Base-by-base conservation (phyloP, 805 yeast genomes). In the Spathaspora passalidarum region DNA sequence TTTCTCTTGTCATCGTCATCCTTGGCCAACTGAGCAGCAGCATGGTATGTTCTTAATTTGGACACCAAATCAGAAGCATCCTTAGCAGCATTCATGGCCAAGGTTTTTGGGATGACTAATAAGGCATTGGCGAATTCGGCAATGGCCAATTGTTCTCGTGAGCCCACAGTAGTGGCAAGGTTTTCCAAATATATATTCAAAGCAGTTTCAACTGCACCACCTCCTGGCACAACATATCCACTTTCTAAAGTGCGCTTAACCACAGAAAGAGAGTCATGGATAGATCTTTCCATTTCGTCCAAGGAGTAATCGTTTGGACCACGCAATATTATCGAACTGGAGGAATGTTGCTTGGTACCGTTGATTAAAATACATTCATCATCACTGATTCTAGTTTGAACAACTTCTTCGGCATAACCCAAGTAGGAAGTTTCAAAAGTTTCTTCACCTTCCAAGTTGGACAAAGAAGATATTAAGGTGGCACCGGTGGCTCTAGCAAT, bases 401-500 rank as follows among this genome's bases (percentile, higher is more conserved):
- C 81, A 47, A 92, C 98, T 66, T 85, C 90, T 48, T 86, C 94
- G 45, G 99, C 97, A 45, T 77, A 69, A 50, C 99, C 99, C 56
- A 94, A 73, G 65, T 83, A 86, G 45, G 87, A 76, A 2, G 89
- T 53, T 67, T 90, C 97, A 61, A 88, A 91, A 21, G 88, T 86
- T 69, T 90, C 97, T 47, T 91, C 97, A 55, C 97, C 97, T 67
- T 94, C 98, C 66, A 95, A 78, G 62, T 94, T 94, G 45, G 96
- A 85, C 82, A 94, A 80, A 54, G 87, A 84, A 45, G 87, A 75
- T 42, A 95, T 76, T 59, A 94, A 73, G 3, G 96, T 88, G 34
- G 97, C 99, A 49, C 99, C 99, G 1, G 98, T 90, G 38, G 99
- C 98, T 61, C 96, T 80, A 5, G 99, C 98, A 56, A 94, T 92